Evolutionary conservation across 208 protist species (phyloP), one percentile per base, ranked within the genome.

Genomic region (Crithidia brevicula): DNA sequence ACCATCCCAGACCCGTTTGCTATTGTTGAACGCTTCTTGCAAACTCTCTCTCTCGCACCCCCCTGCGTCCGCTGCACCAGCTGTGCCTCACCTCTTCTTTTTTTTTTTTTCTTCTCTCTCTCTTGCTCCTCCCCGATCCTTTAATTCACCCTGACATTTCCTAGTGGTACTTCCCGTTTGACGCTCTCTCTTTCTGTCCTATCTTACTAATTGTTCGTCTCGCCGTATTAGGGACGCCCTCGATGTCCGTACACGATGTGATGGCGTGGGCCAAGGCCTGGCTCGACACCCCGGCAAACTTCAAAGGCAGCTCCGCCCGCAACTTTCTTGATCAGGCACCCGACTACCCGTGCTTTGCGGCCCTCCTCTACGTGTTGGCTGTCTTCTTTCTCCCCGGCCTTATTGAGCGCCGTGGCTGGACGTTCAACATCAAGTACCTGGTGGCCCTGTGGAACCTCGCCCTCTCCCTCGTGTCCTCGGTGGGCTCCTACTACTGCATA

Each of bases 371-470:
- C 74, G 28, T 89, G 10, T 18, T 75, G 13, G 54, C 86, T 49
- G 73, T 95, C n/a, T 75, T 87, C 34, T 85, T 79, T 43, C 76
- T 82, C 0, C 77, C 75, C 4, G n/a, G 67, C 22, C 63, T 84
- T 15, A 95, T 96, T 77, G 66, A 85, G 64, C 42, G 82, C 22
- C 82, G 84, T 4, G 22, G 51, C 13, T 74, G 83, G 25, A 70
- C 62, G 31, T 72, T 67, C 52, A 42, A 51, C 42, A 66, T 81
- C 22, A 70, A 67, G 33, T 69, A 62, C 23, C 23, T 61, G 20
- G 64, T 70, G 15, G 64, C 82, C 28, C 0, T 82, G 23, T 97
- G 93, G 93, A 97, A 97, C 63, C 69, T 91, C 18, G 20, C 74
- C 20, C 79, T 97, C 46, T 82, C 86, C 15, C 53, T 86, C 25